Evolutionary conservation across 768 basidiomycete species (phyloP), one percentile per base, ranked within the genome.

Genomic region (Leccinellum rugosiceps): DNA sequence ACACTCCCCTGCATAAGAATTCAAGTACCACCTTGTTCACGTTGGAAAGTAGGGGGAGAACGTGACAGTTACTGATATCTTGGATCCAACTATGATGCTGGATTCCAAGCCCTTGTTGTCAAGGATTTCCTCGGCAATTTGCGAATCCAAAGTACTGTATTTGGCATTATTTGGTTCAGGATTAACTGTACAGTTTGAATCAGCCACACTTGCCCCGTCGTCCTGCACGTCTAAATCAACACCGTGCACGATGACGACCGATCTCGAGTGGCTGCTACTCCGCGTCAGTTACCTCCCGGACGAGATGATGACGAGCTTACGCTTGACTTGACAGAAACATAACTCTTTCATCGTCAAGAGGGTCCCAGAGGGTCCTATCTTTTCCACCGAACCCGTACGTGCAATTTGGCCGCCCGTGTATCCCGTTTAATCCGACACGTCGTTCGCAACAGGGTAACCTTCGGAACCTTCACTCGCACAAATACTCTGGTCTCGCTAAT

Each of bases 181-280:
- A n/a, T n/a, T 0, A 21, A 74, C 71, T 72, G 57, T 73, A 72
- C 68, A 72, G 71, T 67, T 63, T 11, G 23, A 26, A 21, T 67
- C 70, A 72, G 72, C 72, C 71, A 72, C 71, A 31, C 1, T 59
- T 13, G 60, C 51, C 63, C n/a, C 70, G 49, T 54, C 58, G 57
- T 59, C 53, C 25, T 25, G 58, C 41, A 53, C 61, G 57, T 58
- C 58, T 52, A 59, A 47, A 61, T 58, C 62, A 60, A 6, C 50
- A n/a, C 45, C 32, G 55, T 55, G 58, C 77, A 84, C 76, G 72
- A 93, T 93, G 91, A 92, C 91, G 68, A 71, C 78, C 79, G 92
- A 95, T 74, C 90, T 96, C 75, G 83, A 94, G 79, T 96, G 94
- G 94, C 87, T 94, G 73, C 87, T 96, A 60, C 76, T 92, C 73